Evolutionary conservation across 2,329 filamentous ascomycete species (phyloP), one percentile per base, ranked within the genome.

Genomic region (Aureobasidium sp.): DNA sequence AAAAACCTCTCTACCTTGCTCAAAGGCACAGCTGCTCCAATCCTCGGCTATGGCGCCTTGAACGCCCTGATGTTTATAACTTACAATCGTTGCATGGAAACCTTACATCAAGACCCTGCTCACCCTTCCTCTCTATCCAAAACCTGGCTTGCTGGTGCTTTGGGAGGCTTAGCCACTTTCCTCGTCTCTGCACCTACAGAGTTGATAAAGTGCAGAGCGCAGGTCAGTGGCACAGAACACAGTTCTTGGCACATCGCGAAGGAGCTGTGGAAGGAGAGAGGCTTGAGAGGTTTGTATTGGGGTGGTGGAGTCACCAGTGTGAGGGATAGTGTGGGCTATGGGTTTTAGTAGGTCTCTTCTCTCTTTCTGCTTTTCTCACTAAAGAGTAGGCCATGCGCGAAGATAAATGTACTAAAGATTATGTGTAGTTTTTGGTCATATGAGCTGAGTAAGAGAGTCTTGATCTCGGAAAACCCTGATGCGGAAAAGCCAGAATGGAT

Each of bases 281-380:
- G 87, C 0, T 61, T 90, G 3, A 79, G 81, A 42, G 92, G 91
- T 0, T 74, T 97, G 27, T 97, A 96, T 71, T 82, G 86, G 64
- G 93, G 91, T 25, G 93, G 93, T 25, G 79, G 77, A 0, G 85
- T 97, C 16, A 97, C 93, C 0, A 90, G 88, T 59, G 71, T 93
- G 44, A 82, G 93, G 54, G 93, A 97, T 74, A 87, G 88, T 62
- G 83, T 97, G 61, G 93, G 93, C n/a, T 97, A 97, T 75, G 93
- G 92, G 0, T 97, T 97, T 74, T 97, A 97, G 82, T 85, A 78
- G 69, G 81, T 70, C 59, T 48, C 41, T 5, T 39, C n/a, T 30
- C 13, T 11, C 32, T 9, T 13, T 15, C 27, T 29, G 11, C 32
- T 32, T 42, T 9, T 37, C 10, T 30, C 5, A 15, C 9, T 25